Base-by-base conservation (phyloP, 2,329 filamentous ascomycete species). In the Apiospora hydei region DNA sequence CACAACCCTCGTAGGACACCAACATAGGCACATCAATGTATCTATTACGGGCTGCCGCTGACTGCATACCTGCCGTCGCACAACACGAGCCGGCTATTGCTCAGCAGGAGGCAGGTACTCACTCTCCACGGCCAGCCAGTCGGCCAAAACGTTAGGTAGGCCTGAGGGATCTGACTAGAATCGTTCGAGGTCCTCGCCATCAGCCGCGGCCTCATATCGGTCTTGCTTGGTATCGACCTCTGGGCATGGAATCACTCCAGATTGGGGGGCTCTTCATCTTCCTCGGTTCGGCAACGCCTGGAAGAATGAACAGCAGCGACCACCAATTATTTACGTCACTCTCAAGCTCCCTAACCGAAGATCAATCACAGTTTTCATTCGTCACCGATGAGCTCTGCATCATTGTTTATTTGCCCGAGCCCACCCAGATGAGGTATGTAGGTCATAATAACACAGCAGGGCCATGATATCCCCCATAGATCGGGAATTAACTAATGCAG, bases 401-500 rank as follows among this genome's bases (percentile, higher is more conserved):
- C 11, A 34, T 47, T 69, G 44, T 49, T 46, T 41, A 68, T 41
- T 44, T 46, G 43, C 26, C 26, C 24, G 44, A 21, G 67, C 30
- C 47, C 67, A 46, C 67, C 67, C 26, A 21, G 44, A 49, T 30
- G 4, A 30, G 24, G n/a, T n/a, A 41, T 43, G 16, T 34, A 47
- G 66, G 43, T 34, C 41, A 47, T 46, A 30, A 46, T 47, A 34
- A 46, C 66, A 68, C 66, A 26, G 18, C 24, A 26, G 24, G 24
- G 26, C 24, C 44, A 49, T 49, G 44, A 46, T 38, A 34, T 69
- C 44, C 67, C 67, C 67, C 57, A 71, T 71, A 51, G 30, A 43
- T 51, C 51, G 57, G 34, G 57, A 30, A 64, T 64, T 64, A 64
- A 70, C 71, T 72, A 72, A 72, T 72, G 71, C 71, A 72, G 38